Base-by-base conservation (phyloP, 306 rosid genomes). In the Rosa rugosa region DNA sequence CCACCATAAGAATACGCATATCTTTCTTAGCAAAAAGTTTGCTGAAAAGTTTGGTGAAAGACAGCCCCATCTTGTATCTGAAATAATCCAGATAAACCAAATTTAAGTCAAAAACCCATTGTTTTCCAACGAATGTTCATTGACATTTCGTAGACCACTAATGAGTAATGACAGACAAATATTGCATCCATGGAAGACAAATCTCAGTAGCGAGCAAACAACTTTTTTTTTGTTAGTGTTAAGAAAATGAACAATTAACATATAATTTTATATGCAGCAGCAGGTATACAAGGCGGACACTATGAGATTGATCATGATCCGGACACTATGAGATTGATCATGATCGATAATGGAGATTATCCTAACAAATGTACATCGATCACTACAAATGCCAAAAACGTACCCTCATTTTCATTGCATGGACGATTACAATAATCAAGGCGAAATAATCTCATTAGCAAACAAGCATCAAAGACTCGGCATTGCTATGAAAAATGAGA, bases 1-100 rank as follows among this genome's bases (percentile, higher is more conserved):
- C 90, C 62, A 87, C 90, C 90, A 87, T 85, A 22, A 87, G 85
- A 82, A 87, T 87, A 53, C 88, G 80, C 90, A 87, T 82, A 82
- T 87, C 90, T 80, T 82, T 87, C 85, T 87, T 85, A 2, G 86
- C 83, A 59, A 82, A 87, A 23, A 84, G 80, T 44, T 86, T 84
- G 73, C 79, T 71, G 75, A 87, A 85, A 64, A 85, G 75, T 84
- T 85, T 85, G 75, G 87, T 67, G 81, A 85, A 78, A 41, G 87
- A 82, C 75, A 82, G 67, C 80, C 90, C 87, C 91, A 87, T 85
- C 60, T 16, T 45, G 62, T 38, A 27, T 77, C 86, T 80, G 79
- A 7, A 51, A 64, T 46, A 8, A 69, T 77, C 54, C 81, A 79
- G 69, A 54, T 7, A 57, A 22, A 34, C 69, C 74, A 27, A 20